Evolutionary conservation across 73 alveolate genomes (phyloP), one percentile per base, ranked within the genome.

Genomic region (Effrenium voratum): DNA sequence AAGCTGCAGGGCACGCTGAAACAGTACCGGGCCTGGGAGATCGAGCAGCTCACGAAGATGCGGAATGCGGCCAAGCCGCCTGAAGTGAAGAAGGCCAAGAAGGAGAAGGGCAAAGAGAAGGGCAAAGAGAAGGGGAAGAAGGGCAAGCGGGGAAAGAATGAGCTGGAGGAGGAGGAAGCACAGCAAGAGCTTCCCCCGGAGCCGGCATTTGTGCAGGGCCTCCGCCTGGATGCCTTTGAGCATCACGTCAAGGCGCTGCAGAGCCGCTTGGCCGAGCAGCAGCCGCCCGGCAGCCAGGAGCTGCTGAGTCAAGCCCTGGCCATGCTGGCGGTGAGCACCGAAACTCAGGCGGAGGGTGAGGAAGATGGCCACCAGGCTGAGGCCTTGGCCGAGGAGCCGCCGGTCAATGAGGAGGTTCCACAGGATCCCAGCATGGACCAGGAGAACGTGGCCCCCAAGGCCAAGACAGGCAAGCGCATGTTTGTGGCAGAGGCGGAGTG

Each of bases 121-220:
- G 52, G 38, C n/a, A 88, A 88, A 66, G 95, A 88, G 49, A 88
- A 88, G 46, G 95, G 97, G 6, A 90, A 90, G 97, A 90, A 90
- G 68, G 97, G 97, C 24, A 90, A 90, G 75, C 66, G 68, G 87
- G 87, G 87, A 41, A 90, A 90, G 97, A 90, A 90, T n/a, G 97
- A 90, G 57, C 76, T 66, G 97, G 97, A 90, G 36, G 97, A 46
- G 87, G 97, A 44, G 44, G 97, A 68, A 32, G 97, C 66, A 76
- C 46, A 41, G 43, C 32, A 66, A 41, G 97, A 90, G 50, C 47
- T 90, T 50, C 97, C 97, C 1, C 88, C 88, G 13, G 97, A 90
- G 59, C 97, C 97, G 13, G 97, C 97, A 86, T 90, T 90, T 44
- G 97, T 75, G 32, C 97, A 90, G 97, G 97, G 87, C 5, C 66